Base-by-base conservation (phyloP, 169 alveolate genomes). In the Neospora caninum region DNA sequence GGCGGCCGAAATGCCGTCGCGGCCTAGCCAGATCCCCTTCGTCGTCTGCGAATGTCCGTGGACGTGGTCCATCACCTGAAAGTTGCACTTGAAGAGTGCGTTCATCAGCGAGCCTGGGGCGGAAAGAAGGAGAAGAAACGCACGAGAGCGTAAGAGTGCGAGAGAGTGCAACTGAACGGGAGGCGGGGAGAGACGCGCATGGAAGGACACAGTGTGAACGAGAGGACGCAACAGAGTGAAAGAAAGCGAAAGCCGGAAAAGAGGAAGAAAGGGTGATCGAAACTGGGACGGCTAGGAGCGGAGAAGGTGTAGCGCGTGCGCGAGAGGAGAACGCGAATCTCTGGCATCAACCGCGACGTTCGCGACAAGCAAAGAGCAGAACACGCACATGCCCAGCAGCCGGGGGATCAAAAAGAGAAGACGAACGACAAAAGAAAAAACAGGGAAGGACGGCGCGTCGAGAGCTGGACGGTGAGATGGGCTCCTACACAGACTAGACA, bases 31-130 rank as follows among this genome's bases (percentile, higher is more conserved):
- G 43, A 98, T 94, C 34, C 99, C 99, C 94, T 97, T 97, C 39
- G 99, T 98, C 58, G 99, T 98, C 95, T 97, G 99, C 54, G 98
- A 94, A 88, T 97, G 98, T n/a, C 99, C 99, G 69, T 88, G 89
- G 92, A 91, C 94, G 34, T 98, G 96, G 94, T 98, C 97, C 98
- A 98, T 97, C 49, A 97, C 98, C 83, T 97, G 97, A 92, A 98
- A 98, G 42, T 96, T 93, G 80, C 98, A 95, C 29, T 97, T 97
- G 93, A 98, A 98, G 39, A 98, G 95, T 36, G 95, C 91, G 93
- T 98, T 98, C 93, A 98, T 96, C 70, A 98, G 92, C 67, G 98
- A 95, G 88, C 98, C 98, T 97, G 88, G 43, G 58, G 42, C 20
- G 10, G 36, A 36, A 41, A 41, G 38, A 4, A 67, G 64, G 41